These are phyloP conservation scores for Hypoxylon sp. DNA, from an alignment of 2,329 filamentous ascomycete genomes.

Conservation along the genomic window DNA sequence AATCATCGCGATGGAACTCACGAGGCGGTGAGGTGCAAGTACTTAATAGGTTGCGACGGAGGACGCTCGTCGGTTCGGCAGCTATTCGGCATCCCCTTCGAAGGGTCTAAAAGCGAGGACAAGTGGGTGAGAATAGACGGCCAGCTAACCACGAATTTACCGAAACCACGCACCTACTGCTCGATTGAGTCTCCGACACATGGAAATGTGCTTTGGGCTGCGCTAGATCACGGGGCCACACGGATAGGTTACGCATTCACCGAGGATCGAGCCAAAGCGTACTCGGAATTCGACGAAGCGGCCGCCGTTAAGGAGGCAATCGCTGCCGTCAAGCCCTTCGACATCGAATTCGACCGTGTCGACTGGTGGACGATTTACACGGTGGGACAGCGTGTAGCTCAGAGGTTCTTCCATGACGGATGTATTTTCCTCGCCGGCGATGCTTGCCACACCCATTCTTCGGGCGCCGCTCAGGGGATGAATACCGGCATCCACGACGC, in stretches of 20 bases:
- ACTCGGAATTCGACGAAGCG: constrained; percentile 55
- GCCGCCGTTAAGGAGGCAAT: constrained; percentile 66
- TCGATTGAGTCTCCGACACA: constrained; percentile 64
- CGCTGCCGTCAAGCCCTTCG: constrained; percentile 56
- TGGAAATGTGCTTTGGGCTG: constrained; percentile 67
- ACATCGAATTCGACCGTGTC: constrained; percentile 54
- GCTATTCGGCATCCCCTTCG: constrained; percentile 60
- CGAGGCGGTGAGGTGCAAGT: constrained; percentile 52
- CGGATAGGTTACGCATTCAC: constrained; percentile 66
- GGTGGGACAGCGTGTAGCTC: constrained; percentile 69
- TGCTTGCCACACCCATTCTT: constrained; percentile 61
- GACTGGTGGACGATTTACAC: constrained; percentile 64
- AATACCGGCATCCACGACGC: constrained; percentile 63
- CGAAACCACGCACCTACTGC: constrained; percentile 60
- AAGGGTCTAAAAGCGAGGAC: constrained; percentile 61
- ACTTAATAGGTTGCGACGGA: constrained; percentile 64
- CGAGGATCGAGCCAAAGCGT: constrained; percentile 54
- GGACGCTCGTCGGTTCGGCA: constrained; percentile 61
- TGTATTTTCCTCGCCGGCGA: constrained; percentile 64
- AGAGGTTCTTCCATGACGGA: constrained; percentile 66
- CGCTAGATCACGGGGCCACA: constrained; percentile 64
- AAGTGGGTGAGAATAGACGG: constrained; percentile 67
- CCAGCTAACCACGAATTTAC: constrained; percentile 60
- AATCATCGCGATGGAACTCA: constrained; percentile 12
- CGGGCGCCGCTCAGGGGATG: constrained; percentile 61